Evolutionary conservation across 2,329 filamentous ascomycete genomes (phyloP).

Genomic region (Dendrostoma leiphaemia): DNA sequence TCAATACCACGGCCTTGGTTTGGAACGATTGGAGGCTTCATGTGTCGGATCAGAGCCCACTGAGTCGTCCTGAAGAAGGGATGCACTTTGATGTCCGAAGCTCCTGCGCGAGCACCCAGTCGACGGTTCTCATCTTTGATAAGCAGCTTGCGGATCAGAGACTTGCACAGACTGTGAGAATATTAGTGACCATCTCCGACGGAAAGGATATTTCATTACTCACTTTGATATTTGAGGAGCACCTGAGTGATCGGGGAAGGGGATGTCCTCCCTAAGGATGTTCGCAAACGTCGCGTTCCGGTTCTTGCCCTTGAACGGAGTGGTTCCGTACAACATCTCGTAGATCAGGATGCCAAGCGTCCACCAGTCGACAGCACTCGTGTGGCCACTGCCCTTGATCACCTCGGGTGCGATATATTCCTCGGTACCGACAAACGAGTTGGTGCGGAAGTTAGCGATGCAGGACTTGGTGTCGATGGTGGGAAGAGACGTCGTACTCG

Average conservation of each 20-base stretch:
- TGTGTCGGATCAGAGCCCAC: slow-evolving; percentile 95
- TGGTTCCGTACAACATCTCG: slow-evolving; percentile 98
- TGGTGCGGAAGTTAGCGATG: slow-evolving; percentile 96
- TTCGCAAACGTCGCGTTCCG: slow-evolving; percentile 97
- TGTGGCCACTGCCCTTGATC: slow-evolving; percentile 97
- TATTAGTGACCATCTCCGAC: slow-evolving; percentile 8
- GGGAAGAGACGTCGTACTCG: slow-evolving; percentile 80
- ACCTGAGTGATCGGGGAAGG: slow-evolving; percentile 86
- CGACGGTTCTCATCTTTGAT: slow-evolving; percentile 97
- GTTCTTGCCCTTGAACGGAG: slow-evolving; percentile 99
- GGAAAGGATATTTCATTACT: slow-evolving; percentile 34
- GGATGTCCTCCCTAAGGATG: slow-evolving; percentile 91
- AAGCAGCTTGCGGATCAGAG: slow-evolving; percentile 88
- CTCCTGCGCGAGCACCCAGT: slow-evolving; percentile 88
- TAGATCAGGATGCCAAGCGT: slow-evolving; percentile 96
- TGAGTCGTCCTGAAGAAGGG: slow-evolving; percentile 95
- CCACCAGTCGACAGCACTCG: slow-evolving; percentile 99
- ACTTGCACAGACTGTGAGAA: slow-evolving; percentile 79
- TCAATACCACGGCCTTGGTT: slow-evolving; percentile 87
- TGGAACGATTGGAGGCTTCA: slow-evolving; percentile 96
- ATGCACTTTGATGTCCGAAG: slow-evolving; percentile 93
- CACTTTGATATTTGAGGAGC: slow-evolving; percentile 89
- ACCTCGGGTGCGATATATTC: slow-evolving; percentile 99
- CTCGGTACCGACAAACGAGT: slow-evolving; percentile 97
- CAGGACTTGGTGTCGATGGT: slow-evolving; percentile 99